Evolutionary conservation across 192 early-diverging fungal genomes (phyloP), one percentile per base, ranked within the genome.

Genomic region (Allomyces arbusculus): DNA sequence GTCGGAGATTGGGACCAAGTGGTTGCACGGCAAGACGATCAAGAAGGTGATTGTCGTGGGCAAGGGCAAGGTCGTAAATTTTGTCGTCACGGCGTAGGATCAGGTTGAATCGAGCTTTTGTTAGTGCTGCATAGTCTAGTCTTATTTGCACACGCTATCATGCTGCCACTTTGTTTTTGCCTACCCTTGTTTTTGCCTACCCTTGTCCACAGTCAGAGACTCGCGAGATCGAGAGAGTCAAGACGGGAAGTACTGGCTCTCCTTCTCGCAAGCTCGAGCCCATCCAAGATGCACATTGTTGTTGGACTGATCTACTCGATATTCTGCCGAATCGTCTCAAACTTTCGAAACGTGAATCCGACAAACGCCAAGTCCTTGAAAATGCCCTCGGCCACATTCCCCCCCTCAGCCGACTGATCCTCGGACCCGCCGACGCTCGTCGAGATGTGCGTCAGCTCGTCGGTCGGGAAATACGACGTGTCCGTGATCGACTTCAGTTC

Each of bases 361-460:
- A 95, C 82, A 69, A 92, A 95, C 8, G 89, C 87, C 23, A 91
- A 77, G 66, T 87, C 85, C 71, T 87, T 80, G 58, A 89, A 89
- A 4, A 85, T 76, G 62, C 85, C 90, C 63, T 86, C 82, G 43
- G 79, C 75, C 25, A 78, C 71, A 26, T 74, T 77, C 69, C 72
- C 73, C 70, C 76, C 74, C 26, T 79, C 75, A 19, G 75, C 76
- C 44, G 69, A 81, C 66, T 62, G 71, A 64, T 71, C 78, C 66
- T 58, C 50, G 50, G 64, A 72, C 62, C 63, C 77, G 65, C 64
- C 71, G 73, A 33, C 75, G 70, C 58, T 77, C 77, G 23, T 79
- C 76, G 23, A 77, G 84, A 64, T 84, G 75, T 23, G 91, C 89
- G 63, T n/a, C 16, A 58, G 50, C 50, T 89, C 90, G 64, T 86